A percentile compares a stretch with the other conserved stretches of the same genome.
phyloP scores from a whole-genome alignment of 805 yeast species.

The Candida lessepsii region DNA sequence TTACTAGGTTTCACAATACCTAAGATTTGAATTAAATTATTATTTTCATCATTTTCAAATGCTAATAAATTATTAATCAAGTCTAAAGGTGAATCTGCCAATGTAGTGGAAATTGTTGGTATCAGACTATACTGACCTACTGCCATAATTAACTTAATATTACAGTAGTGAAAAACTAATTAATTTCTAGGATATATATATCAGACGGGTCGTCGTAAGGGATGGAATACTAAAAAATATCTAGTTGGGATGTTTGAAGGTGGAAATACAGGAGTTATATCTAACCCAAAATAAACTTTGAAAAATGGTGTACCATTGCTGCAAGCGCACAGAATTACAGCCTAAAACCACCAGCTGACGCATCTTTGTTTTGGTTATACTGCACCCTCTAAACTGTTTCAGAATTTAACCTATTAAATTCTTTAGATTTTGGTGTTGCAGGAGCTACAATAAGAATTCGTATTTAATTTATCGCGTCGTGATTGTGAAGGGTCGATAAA shows the following conservation, averaged over 20 bases:
- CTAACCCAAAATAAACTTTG: slow-evolving; percentile 1
- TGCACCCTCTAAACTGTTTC: slow-evolving; percentile 1
- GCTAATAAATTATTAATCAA: slow-evolving; percentile 18
- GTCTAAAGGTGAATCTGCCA: slow-evolving; percentile 12
- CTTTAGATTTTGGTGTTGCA: slow-evolving; percentile 8
- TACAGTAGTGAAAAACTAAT: no score
- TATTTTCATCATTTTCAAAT: slow-evolving; percentile 31
- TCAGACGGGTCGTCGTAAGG: neutral
- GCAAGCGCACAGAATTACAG: slow-evolving; percentile 1
- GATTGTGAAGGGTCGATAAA: neutral
- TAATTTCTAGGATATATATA: slow-evolving; percentile 2
- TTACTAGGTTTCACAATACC: slow-evolving; percentile 32
- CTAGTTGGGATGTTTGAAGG: no score
- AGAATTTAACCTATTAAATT: slow-evolving; percentile 2
- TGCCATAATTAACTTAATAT: neutral
- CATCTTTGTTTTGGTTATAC: slow-evolving; percentile 5
- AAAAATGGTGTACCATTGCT: slow-evolving; percentile 7
- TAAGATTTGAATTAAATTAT: slow-evolving; percentile 34
- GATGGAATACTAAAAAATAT: slow-evolving; percentile 1
- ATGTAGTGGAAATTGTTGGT: slow-evolving; percentile 8
- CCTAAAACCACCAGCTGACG: neutral
- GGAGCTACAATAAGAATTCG: slow-evolving; percentile 5
- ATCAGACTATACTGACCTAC: neutral
- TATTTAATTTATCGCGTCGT: slow-evolving; percentile 1
- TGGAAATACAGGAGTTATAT: neutral